phyloP scores from a whole-genome alignment of 2,329 filamentous ascomycete species.

The Penicillium polonicum region DNA sequence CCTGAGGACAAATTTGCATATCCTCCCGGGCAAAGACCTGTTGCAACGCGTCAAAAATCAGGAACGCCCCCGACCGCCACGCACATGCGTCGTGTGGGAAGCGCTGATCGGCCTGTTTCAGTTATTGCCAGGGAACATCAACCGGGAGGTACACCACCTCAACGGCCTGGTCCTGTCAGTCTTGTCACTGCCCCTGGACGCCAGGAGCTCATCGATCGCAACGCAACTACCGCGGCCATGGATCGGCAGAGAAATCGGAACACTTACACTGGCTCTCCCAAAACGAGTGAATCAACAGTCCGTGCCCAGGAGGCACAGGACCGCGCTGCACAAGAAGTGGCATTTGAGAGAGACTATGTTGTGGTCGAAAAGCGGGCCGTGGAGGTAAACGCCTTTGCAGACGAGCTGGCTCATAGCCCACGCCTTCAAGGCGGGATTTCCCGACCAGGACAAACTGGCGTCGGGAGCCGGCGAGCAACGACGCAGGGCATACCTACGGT shows the following conservation, averaged over 20 bases:
- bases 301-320: slow-evolving; percentile 51
- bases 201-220: slow-evolving; percentile 39
- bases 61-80: slow-evolving; percentile 30
- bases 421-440: slow-evolving; percentile 55
- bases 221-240: slow-evolving; percentile 43
- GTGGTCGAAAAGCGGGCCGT: slow-evolving; percentile 92
- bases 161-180: slow-evolving; percentile 36
- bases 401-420: slow-evolving; percentile 85
- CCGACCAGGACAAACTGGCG: slow-evolving; percentile 57
- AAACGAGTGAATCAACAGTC: slow-evolving; percentile 39
- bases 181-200: slow-evolving; percentile 43
- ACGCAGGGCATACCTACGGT: slow-evolving; percentile 71
- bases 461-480: slow-evolving; percentile 72
- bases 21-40: slow-evolving; percentile 40
- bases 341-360: slow-evolving; percentile 91
- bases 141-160: slow-evolving; percentile 28
- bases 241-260: slow-evolving; percentile 63
- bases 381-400: slow-evolving; percentile 94
- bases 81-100: slow-evolving; percentile 35
- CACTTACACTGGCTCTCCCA: slow-evolving; percentile 48
- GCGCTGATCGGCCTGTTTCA: slow-evolving; percentile 33
- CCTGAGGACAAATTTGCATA: slow-evolving; percentile 25
- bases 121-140: slow-evolving; percentile 26
- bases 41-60: slow-evolving; percentile 28
- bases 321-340: slow-evolving; percentile 77